These are phyloP conservation scores for Barnettozyma wickerhamii DNA, from an alignment of 805 yeast species.

Conservation along the genomic window DNA sequence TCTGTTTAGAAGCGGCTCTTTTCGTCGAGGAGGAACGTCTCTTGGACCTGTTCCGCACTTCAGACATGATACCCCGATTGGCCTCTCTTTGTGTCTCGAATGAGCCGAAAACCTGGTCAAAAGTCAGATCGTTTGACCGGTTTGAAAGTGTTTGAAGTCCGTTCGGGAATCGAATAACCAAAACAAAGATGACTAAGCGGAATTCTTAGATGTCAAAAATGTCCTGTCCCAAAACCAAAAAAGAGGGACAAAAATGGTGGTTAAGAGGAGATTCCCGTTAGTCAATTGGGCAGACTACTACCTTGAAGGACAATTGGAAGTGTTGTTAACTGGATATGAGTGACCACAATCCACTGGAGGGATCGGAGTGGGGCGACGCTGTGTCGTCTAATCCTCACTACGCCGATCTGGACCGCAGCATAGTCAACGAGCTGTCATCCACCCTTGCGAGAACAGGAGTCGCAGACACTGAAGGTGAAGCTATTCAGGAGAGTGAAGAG, in stretches of 20 bases:
- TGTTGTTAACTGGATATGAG: neutral
- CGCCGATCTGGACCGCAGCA: slow-evolving; percentile 1
- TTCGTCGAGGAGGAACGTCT: neutral
- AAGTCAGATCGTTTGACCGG: no score
- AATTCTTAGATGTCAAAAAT: no score
- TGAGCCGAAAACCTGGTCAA: no score
- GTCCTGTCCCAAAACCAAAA: no score
- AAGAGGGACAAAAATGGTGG: no score
- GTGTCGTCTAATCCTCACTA: slow-evolving; percentile 33
- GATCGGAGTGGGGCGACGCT: slow-evolving; percentile 60
- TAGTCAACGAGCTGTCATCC: slow-evolving; percentile 19
- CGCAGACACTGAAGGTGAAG: no score
- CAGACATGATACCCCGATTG: neutral
- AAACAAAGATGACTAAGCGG: neutral
- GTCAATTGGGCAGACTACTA: no score
- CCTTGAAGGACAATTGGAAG: neutral
- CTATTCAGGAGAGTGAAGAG: neutral
- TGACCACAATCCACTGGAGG: slow-evolving; percentile 41
- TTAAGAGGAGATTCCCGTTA: no score
- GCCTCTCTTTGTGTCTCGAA: neutral
- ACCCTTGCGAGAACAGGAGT: slow-evolving; percentile 12
- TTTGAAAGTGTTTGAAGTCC: no score
- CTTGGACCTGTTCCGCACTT: neutral
- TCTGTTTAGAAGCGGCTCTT: neutral
- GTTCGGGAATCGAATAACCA: neutral